These are phyloP conservation scores for Paramecium octaurelia DNA, from an alignment of 73 alveolate species.

Conservation along the genomic window DNA sequence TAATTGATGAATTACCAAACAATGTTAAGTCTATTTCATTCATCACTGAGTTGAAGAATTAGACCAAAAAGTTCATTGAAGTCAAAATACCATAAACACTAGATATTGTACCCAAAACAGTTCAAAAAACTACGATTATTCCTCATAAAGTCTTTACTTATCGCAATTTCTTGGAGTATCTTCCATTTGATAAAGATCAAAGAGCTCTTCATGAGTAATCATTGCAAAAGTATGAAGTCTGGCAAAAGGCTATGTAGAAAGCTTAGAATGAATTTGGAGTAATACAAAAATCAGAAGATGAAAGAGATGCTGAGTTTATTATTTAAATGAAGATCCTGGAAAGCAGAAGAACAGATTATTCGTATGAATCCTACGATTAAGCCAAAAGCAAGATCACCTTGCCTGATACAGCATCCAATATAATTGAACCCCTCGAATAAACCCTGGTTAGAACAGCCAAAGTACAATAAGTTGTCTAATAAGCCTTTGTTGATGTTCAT, in stretches of 20 bases:
- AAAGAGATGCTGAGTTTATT: slow-evolving; percentile 62
- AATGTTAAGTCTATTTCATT: slow-evolving; percentile 40
- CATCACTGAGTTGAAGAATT: slow-evolving; percentile 25
- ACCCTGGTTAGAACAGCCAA: neutral
- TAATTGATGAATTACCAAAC: slow-evolving; percentile 43
- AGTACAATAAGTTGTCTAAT: neutral
- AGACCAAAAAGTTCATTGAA: neutral
- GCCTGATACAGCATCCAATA: neutral
- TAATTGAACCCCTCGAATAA: neutral
- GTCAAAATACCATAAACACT: slow-evolving; percentile 68
- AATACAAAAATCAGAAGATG: slow-evolving; percentile 60
- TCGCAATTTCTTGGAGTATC: slow-evolving; percentile 60
- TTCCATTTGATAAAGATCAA: slow-evolving; percentile 46
- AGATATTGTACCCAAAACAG: slow-evolving; percentile 69
- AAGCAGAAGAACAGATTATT: slow-evolving; percentile 57
- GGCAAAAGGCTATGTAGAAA: slow-evolving; percentile 41
- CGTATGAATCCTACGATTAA: slow-evolving; percentile 48
- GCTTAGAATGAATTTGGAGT: slow-evolving; percentile 57
- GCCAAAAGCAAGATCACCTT: slow-evolving; percentile 14
- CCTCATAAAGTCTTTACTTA: slow-evolving; percentile 44
- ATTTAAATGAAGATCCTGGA: slow-evolving; percentile 53
- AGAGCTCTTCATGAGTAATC: slow-evolving; percentile 48
- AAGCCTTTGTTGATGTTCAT: neutral
- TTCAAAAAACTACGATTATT: slow-evolving; percentile 35
- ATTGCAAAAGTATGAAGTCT: slow-evolving; percentile 49